Percentiles rank a stretch among this genome's conserved stretches.
Evolutionary conservation across 305 asterid genomes (phyloP).

Genomic region (Fraxinus floribunda): DNA sequence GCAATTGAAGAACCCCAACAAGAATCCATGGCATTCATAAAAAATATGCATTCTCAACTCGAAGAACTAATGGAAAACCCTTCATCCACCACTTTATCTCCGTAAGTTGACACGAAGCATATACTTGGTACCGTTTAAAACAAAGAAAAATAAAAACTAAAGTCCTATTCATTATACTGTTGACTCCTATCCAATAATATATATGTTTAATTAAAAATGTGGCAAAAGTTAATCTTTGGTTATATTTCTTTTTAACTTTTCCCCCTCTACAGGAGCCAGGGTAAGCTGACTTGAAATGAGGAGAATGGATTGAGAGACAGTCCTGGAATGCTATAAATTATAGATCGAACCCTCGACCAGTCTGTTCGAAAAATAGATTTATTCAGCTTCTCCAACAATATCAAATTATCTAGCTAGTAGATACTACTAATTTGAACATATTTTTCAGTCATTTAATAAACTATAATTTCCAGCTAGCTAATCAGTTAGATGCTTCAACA

Average conservation of each 20-base stretch:
- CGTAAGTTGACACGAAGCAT: neutral
- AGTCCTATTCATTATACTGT: neutral
- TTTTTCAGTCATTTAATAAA: neutral
- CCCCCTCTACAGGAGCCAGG: neutral
- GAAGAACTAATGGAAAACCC: slow-evolving; percentile 35
- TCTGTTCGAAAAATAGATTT: neutral
- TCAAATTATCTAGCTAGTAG: neutral
- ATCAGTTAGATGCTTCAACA: neutral
- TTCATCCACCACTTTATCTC: slow-evolving; percentile 16
- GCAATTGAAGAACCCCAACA: slow-evolving; percentile 50
- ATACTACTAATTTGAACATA: neutral
- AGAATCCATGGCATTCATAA: slow-evolving; percentile 52
- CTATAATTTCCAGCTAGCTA: neutral
- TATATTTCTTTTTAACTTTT: neutral
- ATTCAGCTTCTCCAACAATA: neutral
- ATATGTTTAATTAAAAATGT: too few relatives aligned
- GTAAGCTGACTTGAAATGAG: neutral
- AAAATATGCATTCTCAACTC: slow-evolving; percentile 51
- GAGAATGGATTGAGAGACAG: neutral
- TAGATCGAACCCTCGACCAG: neutral
- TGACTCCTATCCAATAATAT: neutral
- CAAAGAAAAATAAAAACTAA: neutral
- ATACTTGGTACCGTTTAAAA: neutral
- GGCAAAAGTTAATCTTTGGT: neutral
- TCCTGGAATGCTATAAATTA: neutral